Base-by-base conservation (phyloP, 1,284 basidiomycete species). In the Puccinia triticina region DNA sequence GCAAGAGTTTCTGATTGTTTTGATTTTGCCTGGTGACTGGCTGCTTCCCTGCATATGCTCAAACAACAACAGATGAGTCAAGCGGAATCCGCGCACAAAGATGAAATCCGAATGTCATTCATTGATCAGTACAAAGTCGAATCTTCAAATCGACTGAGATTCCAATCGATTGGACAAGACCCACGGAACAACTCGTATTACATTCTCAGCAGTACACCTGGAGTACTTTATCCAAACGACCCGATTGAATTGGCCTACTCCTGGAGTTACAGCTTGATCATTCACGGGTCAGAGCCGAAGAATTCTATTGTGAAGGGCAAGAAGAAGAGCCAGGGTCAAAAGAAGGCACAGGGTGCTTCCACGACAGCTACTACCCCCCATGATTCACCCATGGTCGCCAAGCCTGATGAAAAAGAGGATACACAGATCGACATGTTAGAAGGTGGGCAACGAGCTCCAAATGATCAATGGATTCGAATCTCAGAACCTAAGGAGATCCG, bases 221-320 rank as follows among this genome's bases (percentile, higher is more conserved):
- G 80, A 23, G 12, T 48, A 53, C 3, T 69, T 46, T 82, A 82
- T 75, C 80, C 80, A 32, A 46, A 26, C 18, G 80, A 82, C 40
- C 59, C 40, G 48, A 66, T 55, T 16, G 81, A 82, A 71, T 77
- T 82, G 32, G 64, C 61, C 4, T 82, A 77, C n/a, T 48, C 74
- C 34, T 82, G 81, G 81, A 82, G 81, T 71, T 77, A 77, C 53
- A 82, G 48, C 55, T 50, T 82, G 57, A 74, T 82, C 26, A 77
- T 82, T 1, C 81, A 82, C 59, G 81, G 81, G 16, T 82, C 73
- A 14, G 64, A 82, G 55, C 74, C 74, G 10, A 64, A 37, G 21
- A 72, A 81, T 50, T 71, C 66, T 12, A 72, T 55, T 34, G 21
- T 61, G 21, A 61, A 61, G 50, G 48, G 50, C 23, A 82, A 82